phyloP scores from a whole-genome alignment of 2,329 filamentous ascomycete genomes.

The Fusarium avenaceum region DNA sequence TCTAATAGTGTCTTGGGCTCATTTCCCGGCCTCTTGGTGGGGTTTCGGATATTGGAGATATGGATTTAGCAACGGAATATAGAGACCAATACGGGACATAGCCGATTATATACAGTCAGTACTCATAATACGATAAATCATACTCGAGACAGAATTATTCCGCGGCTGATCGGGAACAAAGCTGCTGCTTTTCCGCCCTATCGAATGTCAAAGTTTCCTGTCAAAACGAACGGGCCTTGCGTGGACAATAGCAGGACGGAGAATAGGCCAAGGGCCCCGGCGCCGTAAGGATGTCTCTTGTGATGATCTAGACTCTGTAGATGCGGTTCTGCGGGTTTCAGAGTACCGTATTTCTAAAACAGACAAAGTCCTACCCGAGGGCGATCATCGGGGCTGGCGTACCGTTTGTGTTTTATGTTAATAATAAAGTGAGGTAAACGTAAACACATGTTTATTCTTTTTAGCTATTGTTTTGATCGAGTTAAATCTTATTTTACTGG shows the following conservation, averaged over 20 bases:
- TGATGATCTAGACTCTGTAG: constrained; percentile 37
- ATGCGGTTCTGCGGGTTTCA: constrained; percentile 34
- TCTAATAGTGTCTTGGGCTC: background rate
- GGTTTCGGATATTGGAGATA: constrained; percentile 5
- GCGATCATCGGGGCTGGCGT: background rate
- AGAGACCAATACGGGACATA: background rate
- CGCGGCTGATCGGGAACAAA: background rate
- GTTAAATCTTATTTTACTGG: constrained; percentile 1
- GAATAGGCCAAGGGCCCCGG: constrained; percentile 19
- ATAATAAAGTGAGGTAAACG: background rate
- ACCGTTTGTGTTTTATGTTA: constrained; percentile 15
- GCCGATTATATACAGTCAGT: background rate
- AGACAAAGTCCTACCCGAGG: constrained; percentile 14
- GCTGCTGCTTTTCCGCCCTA: constrained; percentile 27
- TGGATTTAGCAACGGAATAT: background rate
- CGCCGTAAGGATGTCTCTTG: constrained; percentile 30
- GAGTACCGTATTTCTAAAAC: constrained; percentile 26
- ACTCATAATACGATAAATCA: constrained; percentile 5
- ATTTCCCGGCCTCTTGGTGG: constrained; percentile 5
- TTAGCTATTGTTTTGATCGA: background rate
- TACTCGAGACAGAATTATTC: constrained; percentile 4
- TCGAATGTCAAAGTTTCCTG: constrained; percentile 19
- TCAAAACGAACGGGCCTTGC: constrained; percentile 11
- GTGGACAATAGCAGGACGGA: constrained; percentile 9
- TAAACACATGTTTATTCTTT: constrained; percentile 1